Base-by-base conservation (phyloP, 129 eudicot species). In the Flaveria brownii region DNA sequence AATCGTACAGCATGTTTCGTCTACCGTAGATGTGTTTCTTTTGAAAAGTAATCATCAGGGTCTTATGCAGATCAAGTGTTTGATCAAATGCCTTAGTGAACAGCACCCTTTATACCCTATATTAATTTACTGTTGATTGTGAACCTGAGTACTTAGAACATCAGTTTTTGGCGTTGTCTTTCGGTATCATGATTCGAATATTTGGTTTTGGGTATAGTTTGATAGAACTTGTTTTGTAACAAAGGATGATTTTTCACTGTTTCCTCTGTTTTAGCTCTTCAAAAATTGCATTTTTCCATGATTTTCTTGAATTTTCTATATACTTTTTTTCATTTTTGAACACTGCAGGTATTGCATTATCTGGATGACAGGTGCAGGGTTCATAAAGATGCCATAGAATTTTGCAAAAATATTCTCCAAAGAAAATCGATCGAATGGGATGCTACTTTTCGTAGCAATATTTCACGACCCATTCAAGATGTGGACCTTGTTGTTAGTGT, bases 401-500 rank as follows among this genome's bases (percentile, higher is more conserved):
- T 88, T 72, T 90, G 97, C 82, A 84, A 90, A 75, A 81, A 77
- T 75, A 75, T 93, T 66, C 75, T 93, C 86, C 82, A 50, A 80
- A 84, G 81, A 75, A 93, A 90, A 61, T 70, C 72, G 12, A 82
- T 93, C 43, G 88, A 86, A 14, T 93, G 91, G 88, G 82, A 84
- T 75, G 82, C 96, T 76, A 43, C 85, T 82, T 85, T 74, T 16
- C 88, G 95, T 56, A 77, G 84, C 68, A 72, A 85, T 76, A 66
- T 93, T 20, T 85, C 86, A 1, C 78, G 69, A 70, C 88, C 97
- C 50, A 87, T 93, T 73, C 91, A 73, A 52, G 84, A 84, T 78
- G 97, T 88, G 54, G 98, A 91, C 86, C 86, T 93, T 51, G 97
- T 93, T 72, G 86, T 93, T 55, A 78, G 93, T 1, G 47, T 93